A percentile compares a stretch with the other conserved stretches of the same genome.
These are phyloP conservation scores for Marchantia polymorpha DNA, from an alignment of 225 moss, liverwort and hornwort species.

Conservation along the genomic window DNA sequence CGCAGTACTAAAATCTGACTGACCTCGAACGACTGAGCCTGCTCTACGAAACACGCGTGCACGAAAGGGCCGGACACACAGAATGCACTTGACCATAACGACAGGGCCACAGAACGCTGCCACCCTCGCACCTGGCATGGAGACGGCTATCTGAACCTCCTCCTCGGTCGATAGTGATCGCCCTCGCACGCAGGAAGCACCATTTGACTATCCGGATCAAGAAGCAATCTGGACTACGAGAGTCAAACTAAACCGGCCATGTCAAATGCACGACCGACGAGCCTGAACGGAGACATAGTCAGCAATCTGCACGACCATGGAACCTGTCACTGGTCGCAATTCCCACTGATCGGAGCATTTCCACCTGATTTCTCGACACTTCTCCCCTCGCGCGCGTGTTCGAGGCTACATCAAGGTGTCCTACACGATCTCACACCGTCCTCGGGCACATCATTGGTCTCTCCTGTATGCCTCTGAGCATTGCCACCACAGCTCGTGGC, in stretches of 20 bases:
- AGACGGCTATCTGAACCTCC: constrained; percentile 26
- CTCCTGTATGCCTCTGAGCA: background rate
- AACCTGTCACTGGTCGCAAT: constrained; percentile 5
- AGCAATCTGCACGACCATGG: background rate
- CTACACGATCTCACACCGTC: background rate
- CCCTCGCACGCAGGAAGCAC: constrained; percentile 20
- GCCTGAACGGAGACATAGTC: background rate
- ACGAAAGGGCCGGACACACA: background rate
- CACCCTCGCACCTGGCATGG: constrained; percentile 42
- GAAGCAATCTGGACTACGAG: constrained; percentile 10
- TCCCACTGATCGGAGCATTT: constrained; percentile 4
- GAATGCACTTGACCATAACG: background rate
- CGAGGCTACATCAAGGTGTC: background rate
- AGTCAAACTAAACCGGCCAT: constrained; percentile 11
- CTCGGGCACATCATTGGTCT: background rate
- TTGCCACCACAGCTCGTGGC: background rate
- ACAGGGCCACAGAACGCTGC: background rate
- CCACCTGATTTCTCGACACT: background rate
- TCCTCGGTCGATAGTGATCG: constrained; percentile 29
- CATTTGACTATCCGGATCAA: constrained; percentile 36
- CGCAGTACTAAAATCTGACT: background rate
- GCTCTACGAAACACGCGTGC: background rate
- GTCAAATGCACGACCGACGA: constrained; percentile 14
- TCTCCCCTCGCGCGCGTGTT: background rate
- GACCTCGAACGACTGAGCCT: background rate